Evolutionary conservation across 805 yeast species (phyloP).

Genomic region (Kodamaea kakaduensis): DNA sequence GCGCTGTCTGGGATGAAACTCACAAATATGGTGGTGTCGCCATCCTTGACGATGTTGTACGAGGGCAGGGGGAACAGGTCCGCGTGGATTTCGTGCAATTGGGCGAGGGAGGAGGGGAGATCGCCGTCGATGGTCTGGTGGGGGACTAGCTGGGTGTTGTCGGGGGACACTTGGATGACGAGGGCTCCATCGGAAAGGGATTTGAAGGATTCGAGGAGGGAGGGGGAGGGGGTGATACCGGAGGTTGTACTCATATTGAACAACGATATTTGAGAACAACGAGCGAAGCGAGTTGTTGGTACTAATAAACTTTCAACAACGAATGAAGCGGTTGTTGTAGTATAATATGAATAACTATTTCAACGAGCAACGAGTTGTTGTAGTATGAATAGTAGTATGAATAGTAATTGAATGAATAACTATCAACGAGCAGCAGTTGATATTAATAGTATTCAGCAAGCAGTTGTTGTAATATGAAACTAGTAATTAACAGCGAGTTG

Average conservation of each 20-base stretch:
- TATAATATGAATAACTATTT: too few species aligned
- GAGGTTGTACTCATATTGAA: constrained; percentile 40
- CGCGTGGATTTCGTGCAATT: constrained; percentile 20
- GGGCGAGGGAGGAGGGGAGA: constrained; percentile 16
- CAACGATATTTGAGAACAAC: too few species aligned
- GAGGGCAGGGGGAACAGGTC: constrained; percentile 33
- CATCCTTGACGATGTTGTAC: constrained; percentile 26
- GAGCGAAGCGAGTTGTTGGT: too few species aligned
- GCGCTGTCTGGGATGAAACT: constrained; percentile 86
- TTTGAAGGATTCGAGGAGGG: constrained; percentile 45
- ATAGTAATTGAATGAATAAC: too few species aligned
- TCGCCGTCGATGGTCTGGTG: constrained; percentile 14
- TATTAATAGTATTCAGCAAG: too few species aligned
- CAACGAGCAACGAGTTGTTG: too few species aligned
- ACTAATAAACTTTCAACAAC: too few species aligned
- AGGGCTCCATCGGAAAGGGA: constrained; percentile 19
- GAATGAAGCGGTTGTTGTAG: too few species aligned
- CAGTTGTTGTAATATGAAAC: too few species aligned
- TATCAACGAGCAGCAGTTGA: too few species aligned
- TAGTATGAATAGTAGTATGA: too few species aligned
- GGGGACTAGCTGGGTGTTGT: constrained; percentile 31
- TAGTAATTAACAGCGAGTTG: too few species aligned
- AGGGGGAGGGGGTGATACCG: constrained; percentile 38
- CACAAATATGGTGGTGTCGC: constrained; percentile 48
- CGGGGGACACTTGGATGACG: constrained; percentile 30